Base-by-base conservation (phyloP, 192 early-diverging fungal genomes). In the Rhizoclosmatium globosum region DNA sequence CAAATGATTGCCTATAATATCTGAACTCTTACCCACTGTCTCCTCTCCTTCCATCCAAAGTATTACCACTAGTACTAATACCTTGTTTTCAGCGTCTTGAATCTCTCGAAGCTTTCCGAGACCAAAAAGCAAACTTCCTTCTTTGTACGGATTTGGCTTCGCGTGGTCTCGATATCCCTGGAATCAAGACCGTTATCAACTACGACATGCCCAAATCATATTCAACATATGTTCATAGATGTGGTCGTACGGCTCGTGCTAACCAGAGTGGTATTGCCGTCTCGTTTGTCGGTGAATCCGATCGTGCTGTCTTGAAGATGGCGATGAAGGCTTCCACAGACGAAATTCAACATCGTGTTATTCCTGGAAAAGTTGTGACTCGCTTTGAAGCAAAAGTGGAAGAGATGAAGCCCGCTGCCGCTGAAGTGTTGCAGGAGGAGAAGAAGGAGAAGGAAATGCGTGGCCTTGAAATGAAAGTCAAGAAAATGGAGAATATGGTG, bases 141-240 rank as follows among this genome's bases (percentile, higher is more conserved):
- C 87, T 99, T 78, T 95, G 96, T 3, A 99, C 98, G 0, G 96
- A 99, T 89, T 84, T 99, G 45, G 98, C 98, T 3, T 93, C 95
- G 4, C 91, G 98, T 83, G 98, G 98, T 85, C 89, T 99, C 46
- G 98, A 99, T 85, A 97, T 99, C 80, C 92, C 93, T 79, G 97
- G 96, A 15, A 93, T 99, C 76, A 92, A 97, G 61, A 96, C 95
- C 2, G 97, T 99, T 62, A 98, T 99, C 85, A 98, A 99, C 87
- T 98, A 95, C 85, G 95, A 97, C 65, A 98, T 99, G 95, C 98
- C 98, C 9, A 91, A 89, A 48, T 93, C 91, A 80, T 97, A 96
- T 83, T 85, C 90, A 42, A 94, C 95, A 77, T 99, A 99, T 82
- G 89, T 98, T 46, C 98, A 99, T 83, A 87, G 98, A 74, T 93